Percentiles rank a stretch among this genome's conserved stretches.
phyloP scores from a whole-genome alignment of 768 basidiomycete species.

The Asterophora parasitica region DNA sequence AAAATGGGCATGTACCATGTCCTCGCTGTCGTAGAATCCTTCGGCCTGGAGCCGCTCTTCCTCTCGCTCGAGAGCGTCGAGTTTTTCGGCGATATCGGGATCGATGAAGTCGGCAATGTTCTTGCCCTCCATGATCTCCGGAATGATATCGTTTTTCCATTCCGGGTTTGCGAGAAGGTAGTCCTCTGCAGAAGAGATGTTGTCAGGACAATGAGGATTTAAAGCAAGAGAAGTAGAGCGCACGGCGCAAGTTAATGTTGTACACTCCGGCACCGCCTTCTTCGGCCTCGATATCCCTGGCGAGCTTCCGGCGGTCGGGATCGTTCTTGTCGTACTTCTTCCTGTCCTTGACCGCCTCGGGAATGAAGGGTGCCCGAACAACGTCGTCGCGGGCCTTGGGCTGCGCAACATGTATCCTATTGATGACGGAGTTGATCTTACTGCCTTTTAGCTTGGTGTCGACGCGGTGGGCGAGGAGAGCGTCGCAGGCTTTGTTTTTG shows the following conservation, averaged over 20 bases:
- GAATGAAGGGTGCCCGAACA: slow-evolving; percentile 83
- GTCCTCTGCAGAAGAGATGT: slow-evolving; percentile 70
- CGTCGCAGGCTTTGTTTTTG: slow-evolving; percentile 93
- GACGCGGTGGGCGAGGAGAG: slow-evolving; percentile 90
- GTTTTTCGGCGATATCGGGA: slow-evolving; percentile 93
- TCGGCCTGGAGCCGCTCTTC: slow-evolving; percentile 90
- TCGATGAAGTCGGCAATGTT: slow-evolving; percentile 99
- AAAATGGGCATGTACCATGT: too few relatives aligned
- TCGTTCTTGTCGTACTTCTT: slow-evolving; percentile 86
- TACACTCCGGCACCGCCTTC: slow-evolving; percentile 89
- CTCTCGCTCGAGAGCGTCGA: slow-evolving; percentile 95
- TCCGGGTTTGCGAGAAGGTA: slow-evolving; percentile 85
- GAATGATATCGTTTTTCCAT: slow-evolving; percentile 96
- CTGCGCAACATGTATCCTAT: slow-evolving; percentile 93
- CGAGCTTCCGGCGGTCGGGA: slow-evolving; percentile 66
- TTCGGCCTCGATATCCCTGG: slow-evolving; percentile 79
- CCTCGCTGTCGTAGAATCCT: slow-evolving; percentile 91
- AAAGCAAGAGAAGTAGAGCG: slow-evolving; percentile 22
- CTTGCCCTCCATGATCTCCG: slow-evolving; percentile 99
- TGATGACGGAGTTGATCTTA: slow-evolving; percentile 88
- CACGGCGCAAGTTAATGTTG: slow-evolving; percentile 87
- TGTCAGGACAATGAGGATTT: too few relatives aligned
- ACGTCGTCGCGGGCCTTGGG: slow-evolving; percentile 91
- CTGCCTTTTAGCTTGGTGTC: slow-evolving; percentile 91
- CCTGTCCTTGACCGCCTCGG: slow-evolving; percentile 71